Base-by-base conservation (phyloP, 345 rosid species). In the Hevea brasiliensis region DNA sequence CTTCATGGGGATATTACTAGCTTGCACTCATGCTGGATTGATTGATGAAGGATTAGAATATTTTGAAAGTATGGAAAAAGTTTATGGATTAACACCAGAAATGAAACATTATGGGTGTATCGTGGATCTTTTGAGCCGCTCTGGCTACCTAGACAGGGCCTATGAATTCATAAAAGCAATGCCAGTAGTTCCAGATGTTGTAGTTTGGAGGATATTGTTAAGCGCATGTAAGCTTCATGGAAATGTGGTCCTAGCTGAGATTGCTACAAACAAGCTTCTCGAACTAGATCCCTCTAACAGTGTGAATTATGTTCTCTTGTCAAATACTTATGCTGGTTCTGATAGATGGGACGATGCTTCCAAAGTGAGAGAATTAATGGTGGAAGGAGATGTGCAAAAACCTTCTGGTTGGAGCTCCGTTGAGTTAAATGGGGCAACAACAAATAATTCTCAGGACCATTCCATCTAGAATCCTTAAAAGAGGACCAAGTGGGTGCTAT, bases 51-150 rank as follows among this genome's bases (percentile, higher is more conserved):
- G 74, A 14, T 45, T 76, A 70, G 27, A 76, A 56, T 70, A 50
- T 70, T 62, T 76, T 54, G 70, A 56, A 44, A 54, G 45, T 44
- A 76, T 76, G 74, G 65, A 76, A 54, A 70, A 70, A 57, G 73
- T 60, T 18, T 67, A 75, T 35, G 68, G 78, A 29, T 29, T 75
- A 17, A 68, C 6, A 29, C 70, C 79, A 23, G 65, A 76, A 64
- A 76, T 76, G 79, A 76, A 76, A 44, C 79, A 76, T 55, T 76
- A 63, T 15, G 79, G 79, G 9, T 62, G 73, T 70, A 44, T 76
- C 27, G 70, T 76, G 55, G 79, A 76, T 37, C 79, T 76, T 47
- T 37, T 76, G 53, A 63, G 79, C 57, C 74, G 74, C 17, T 20
- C 64, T 15, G 79, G 79, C 5, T 23, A 63, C 41, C 32, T 76